A percentile compares a stretch with the other conserved stretches of the same genome.
Evolutionary conservation across 2,329 filamentous ascomycete genomes (phyloP).

Genomic region (Penicillium sp.): DNA sequence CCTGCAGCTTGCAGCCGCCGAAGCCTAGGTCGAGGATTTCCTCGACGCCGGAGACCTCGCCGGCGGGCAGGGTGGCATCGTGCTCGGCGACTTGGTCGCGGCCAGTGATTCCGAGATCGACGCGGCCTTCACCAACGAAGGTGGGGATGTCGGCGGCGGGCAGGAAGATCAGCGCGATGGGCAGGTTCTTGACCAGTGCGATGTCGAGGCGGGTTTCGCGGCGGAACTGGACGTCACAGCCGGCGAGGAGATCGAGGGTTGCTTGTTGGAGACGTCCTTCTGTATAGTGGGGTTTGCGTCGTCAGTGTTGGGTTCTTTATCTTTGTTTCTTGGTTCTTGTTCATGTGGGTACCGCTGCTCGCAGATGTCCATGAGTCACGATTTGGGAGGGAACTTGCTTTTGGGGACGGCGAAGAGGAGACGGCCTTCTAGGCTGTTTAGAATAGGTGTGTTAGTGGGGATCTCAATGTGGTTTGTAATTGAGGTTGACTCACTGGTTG

Average conservation of each 20-base stretch:
- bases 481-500: slow-evolving; percentile 53
- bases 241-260: slow-evolving; percentile 84
- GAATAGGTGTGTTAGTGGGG: slow-evolving; percentile 27
- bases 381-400: slow-evolving; percentile 60
- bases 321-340: slow-evolving; percentile 3
- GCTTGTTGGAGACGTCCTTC: slow-evolving; percentile 91
- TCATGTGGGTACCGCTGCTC: slow-evolving; percentile 7
- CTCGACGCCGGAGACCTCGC: slow-evolving; percentile 62
- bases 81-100: slow-evolving; percentile 90
- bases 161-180: slow-evolving; percentile 93
- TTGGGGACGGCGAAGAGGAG: slow-evolving; percentile 97
- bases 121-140: slow-evolving; percentile 90
- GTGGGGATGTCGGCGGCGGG: slow-evolving; percentile 96
- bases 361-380: slow-evolving; percentile 21
- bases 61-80: slow-evolving; percentile 55
- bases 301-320: slow-evolving; percentile 12
- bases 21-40: slow-evolving; percentile 90
- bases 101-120: slow-evolving; percentile 93
- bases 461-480: not conserved
- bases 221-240: slow-evolving; percentile 94
- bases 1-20: slow-evolving; percentile 86
- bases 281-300: slow-evolving; percentile 39
- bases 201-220: slow-evolving; percentile 95
- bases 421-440: slow-evolving; percentile 77
- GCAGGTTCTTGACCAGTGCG: slow-evolving; percentile 93